Conservation (phyloP, 106 monocot genomes). For the Acorus gramineus region DNA sequence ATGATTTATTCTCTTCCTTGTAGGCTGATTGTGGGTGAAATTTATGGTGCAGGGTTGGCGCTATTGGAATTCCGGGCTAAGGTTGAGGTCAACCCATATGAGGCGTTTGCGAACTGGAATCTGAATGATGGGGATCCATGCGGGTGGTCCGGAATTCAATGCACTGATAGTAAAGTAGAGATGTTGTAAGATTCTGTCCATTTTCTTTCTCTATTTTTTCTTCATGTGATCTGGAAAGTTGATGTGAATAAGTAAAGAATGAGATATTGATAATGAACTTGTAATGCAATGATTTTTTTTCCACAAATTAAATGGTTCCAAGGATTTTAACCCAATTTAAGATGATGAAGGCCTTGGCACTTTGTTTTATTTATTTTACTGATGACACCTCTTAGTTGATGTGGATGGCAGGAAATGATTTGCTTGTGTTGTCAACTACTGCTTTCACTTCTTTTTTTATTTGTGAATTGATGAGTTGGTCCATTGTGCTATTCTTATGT, state of each 20-base stretch:
- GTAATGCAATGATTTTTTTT: too few relatives aligned
- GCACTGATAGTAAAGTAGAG: slow-evolving; percentile 57
- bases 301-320: too few relatives aligned
- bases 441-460: too few relatives aligned
- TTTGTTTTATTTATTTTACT: too few relatives aligned
- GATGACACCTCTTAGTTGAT: too few relatives aligned
- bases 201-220: slow-evolving; percentile 4
- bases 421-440: too few relatives aligned
- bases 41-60: slow-evolving; percentile 36
- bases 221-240: background rate
- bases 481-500: too few relatives aligned
- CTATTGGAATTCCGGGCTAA: slow-evolving; percentile 50
- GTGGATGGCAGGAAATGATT: too few relatives aligned
- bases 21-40: background rate
- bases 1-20: background rate
- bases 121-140: slow-evolving; percentile 34
- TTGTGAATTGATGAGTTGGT: too few relatives aligned
- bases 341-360: too few relatives aligned
- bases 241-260: background rate
- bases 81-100: slow-evolving; percentile 53
- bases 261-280: background rate
- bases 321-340: too few relatives aligned
- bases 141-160: slow-evolving; percentile 55
- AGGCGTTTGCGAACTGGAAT: slow-evolving; percentile 47
- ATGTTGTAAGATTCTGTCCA: slow-evolving; percentile 48